Conservation (phyloP, 169 alveolate species). For the Eimeria necatrix region DNA sequence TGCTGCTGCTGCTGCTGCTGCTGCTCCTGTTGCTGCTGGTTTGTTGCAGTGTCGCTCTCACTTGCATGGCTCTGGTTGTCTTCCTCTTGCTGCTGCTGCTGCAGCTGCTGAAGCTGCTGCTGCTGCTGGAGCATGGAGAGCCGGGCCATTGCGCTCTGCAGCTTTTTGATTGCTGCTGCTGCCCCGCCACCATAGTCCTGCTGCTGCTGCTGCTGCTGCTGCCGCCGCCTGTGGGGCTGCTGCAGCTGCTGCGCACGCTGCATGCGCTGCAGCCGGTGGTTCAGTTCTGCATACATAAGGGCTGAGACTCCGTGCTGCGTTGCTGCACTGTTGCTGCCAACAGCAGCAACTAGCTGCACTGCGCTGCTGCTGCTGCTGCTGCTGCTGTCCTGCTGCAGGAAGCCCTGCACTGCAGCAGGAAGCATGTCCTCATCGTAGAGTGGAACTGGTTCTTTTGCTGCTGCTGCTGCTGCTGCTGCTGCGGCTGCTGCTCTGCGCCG, state of each 20-base stretch:
- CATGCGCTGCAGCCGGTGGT: conserved; percentile 40
- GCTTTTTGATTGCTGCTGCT: not conserved
- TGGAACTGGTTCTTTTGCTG: not conserved
- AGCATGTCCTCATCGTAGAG: not conserved
- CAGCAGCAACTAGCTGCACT: not conserved
- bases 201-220: not conserved
- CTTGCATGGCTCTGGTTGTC: not conserved
- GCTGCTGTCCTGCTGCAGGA: conserved; percentile 32
- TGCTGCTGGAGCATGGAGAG: conserved; percentile 36
- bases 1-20: conserved; percentile 30
- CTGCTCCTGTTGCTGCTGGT: conserved; percentile 19
- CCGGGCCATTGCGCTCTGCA: conserved; percentile 35
- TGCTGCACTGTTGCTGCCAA: conserved; percentile 4
- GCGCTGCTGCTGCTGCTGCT: conserved; percentile 25
- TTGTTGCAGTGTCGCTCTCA: not conserved
- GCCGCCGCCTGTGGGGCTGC: not conserved
- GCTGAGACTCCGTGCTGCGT: conserved; percentile 7
- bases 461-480: conserved; percentile 10
- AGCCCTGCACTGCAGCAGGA: conserved; percentile 21
- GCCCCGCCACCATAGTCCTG: not conserved
- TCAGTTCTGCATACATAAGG: not conserved
- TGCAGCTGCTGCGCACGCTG: conserved; percentile 42
- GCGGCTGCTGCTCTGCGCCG: not conserved
- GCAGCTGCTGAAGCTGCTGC: not conserved
- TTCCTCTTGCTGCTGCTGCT: not conserved